Evolutionary conservation across 2,329 filamentous ascomycete species (phyloP), one percentile per base, ranked within the genome.

Genomic region (Ophiostoma perfectum): DNA sequence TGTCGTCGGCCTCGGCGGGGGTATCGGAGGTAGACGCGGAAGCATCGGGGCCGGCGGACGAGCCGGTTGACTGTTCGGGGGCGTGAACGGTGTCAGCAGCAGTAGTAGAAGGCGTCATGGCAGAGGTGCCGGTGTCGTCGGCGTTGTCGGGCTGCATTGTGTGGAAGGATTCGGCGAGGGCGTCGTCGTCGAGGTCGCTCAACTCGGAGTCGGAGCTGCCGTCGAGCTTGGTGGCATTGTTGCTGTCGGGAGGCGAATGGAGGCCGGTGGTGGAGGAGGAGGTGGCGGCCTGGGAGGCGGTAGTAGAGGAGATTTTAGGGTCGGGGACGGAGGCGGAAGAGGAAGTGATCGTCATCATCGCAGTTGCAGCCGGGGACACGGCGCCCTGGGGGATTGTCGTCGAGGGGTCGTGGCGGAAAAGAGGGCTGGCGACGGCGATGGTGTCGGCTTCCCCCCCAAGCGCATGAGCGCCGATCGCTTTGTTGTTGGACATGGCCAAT

Each of bases 181-280:
- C 80, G 65, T 85, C 84, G 71, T 89, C 87, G 71, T 89, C 87
- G 66, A 89, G 80, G 67, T 89, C 87, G 78, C 86, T 89, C 44
- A 90, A 80, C 75, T 90, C 87, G 66, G 87, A 89, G 74, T 88
- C 85, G 27, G 72, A 72, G 66, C 70, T 72, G 66, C 78, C 81
- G 73, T 88, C 85, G 71, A 85, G 81, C 74, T 86, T 87, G 74
- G 81, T 78, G 68, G 83, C 81, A 75, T 83, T 83, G 78, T 88
- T 88, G 76, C 84, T 88, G 73, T 88, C 86, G 66, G 87, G 87
- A 58, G 86, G 86, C 72, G 86, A 88, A 75, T 88, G 83, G 68
- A 88, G 78, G 73, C 85, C 85, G 70, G 77, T 79, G 42, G 80
- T 79, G 42, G 80, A 52, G 18, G 80, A 52, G 18, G 68, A 77